These are phyloP conservation scores for Hemerocallis citrina DNA, from an alignment of 106 monocot genomes.

Conservation along the genomic window DNA sequence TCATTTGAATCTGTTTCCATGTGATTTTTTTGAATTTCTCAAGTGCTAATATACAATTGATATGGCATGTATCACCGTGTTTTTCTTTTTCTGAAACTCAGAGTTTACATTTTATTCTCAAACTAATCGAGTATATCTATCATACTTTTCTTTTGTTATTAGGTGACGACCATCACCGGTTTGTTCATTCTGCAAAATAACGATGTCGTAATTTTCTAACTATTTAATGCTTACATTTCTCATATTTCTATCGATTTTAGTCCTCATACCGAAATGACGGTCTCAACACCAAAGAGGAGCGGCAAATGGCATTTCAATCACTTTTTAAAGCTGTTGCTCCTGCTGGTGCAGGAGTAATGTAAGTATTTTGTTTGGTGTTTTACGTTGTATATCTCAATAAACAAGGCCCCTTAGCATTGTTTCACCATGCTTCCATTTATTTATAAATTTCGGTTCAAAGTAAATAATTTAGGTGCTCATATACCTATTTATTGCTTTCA, in stretches of 20 bases:
- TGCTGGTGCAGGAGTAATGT: conserved; percentile 37
- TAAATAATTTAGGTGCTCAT: neutral
- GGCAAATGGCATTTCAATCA: conserved; percentile 48
- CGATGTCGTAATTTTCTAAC: conserved; percentile 20
- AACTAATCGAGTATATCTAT: too few species aligned
- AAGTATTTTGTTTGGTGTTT: conserved; percentile 3
- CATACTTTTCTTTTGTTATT: neutral
- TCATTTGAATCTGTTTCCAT: too few species aligned
- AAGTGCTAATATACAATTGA: neutral
- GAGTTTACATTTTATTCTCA: neutral
- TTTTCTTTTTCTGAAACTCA: too few species aligned
- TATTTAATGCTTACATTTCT: neutral
- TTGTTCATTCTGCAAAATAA: conserved; percentile 36
- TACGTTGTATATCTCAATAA: neutral
- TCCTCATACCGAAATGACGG: conserved; percentile 4
- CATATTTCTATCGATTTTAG: neutral
- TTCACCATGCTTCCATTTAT: too few species aligned
- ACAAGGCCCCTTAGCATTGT: too few species aligned
- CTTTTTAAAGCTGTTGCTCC: conserved; percentile 42
- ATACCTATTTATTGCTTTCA: neutral
- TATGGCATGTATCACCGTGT: neutral
- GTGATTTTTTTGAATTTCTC: neutral
- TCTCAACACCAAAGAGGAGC: conserved; percentile 45
- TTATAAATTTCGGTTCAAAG: neutral
- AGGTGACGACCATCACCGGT: conserved; percentile 20